These are phyloP conservation scores for Vitis labrusca DNA, from an alignment of 164 flowering plant genomes.

Conservation along the genomic window DNA sequence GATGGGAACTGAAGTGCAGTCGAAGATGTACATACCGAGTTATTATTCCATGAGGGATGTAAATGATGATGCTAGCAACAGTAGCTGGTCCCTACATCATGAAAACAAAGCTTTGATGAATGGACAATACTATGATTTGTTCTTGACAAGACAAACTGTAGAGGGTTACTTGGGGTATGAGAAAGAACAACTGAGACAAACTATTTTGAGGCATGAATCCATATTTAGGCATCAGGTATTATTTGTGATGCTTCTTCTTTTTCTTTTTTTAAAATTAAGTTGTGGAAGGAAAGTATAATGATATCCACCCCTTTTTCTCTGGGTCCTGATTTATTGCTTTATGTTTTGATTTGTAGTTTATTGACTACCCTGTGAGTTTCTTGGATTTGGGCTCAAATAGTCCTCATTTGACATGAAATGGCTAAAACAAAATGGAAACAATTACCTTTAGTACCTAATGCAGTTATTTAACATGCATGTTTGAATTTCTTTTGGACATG, in stretches of 20 bases:
- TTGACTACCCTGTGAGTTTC: not conserved
- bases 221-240: conserved; percentile 50
- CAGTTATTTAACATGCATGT: not conserved
- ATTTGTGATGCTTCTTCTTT: not conserved
- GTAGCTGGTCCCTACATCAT: conserved; percentile 23
- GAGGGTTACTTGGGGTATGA: conserved; percentile 22
- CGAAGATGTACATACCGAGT: conserved; percentile 29
- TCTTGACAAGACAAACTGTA: conserved; percentile 4
- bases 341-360: no score
- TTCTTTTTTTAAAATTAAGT: not conserved
- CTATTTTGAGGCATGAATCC: conserved; percentile 47
- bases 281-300: not conserved
- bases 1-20: conserved; percentile 53
- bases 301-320: not conserved
- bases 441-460: not conserved
- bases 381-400: no score
- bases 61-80: conserved; percentile 19
- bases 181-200: conserved; percentile 33
- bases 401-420: not conserved
- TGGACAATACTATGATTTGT: conserved; percentile 19
- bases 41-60: conserved; percentile 32
- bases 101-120: conserved; percentile 13
- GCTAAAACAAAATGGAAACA: not conserved
- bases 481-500: conserved; percentile 9
- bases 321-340: no score